Base-by-base conservation (phyloP, 1,139 yeast species). In the Hemisphaericaspora lyxosophila region DNA sequence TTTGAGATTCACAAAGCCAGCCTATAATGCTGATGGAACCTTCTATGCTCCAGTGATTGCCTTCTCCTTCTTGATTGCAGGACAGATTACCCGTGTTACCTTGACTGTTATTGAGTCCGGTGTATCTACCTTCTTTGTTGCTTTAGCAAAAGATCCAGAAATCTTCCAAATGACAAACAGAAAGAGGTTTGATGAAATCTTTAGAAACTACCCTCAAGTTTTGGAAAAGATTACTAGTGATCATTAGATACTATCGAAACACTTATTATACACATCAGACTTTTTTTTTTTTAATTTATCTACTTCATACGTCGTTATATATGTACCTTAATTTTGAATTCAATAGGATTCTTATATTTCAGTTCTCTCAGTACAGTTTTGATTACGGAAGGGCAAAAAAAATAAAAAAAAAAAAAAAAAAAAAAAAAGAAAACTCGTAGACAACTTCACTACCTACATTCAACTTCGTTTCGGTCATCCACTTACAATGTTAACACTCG, bases 121-220 rank as follows among this genome's bases (percentile, higher is more conserved):
- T 11, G 78, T 85, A 1, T 80, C 95, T 4, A 85, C 96, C 0
- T 83, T 90, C 59, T 89, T 89, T 60, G 83, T 89, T 34, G 92
- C 95, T 1, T 70, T 87, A 56, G 92, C 94, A 9, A 81, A 82
- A 51, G 95, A 89, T 51, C 96, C 97, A 0, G 94, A 88, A 50
- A 82, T 88, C 5, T 83, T 84, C 70, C 80, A 79, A 53, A 75
- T 77, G 66, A 76, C 87, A 33, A 84, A 88, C 56, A 88, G 96
- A 38, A 81, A 81, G 35, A 69, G 80, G 43, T 89, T 85, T 58
- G 85, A 85, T 46, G 80, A 78, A 51, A 70, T 89, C 34, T 80
- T 86, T 53, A 64, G 77, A 46, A 75, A 81, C 40, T 88, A 87
- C 57, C 96, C 96, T 4, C 78, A 82, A 44, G 94, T 86, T 5